Evolutionary conservation across 371 early-diverging fungal species (phyloP), one percentile per base, ranked within the genome.

Genomic region (Funneliformis caledonium): DNA sequence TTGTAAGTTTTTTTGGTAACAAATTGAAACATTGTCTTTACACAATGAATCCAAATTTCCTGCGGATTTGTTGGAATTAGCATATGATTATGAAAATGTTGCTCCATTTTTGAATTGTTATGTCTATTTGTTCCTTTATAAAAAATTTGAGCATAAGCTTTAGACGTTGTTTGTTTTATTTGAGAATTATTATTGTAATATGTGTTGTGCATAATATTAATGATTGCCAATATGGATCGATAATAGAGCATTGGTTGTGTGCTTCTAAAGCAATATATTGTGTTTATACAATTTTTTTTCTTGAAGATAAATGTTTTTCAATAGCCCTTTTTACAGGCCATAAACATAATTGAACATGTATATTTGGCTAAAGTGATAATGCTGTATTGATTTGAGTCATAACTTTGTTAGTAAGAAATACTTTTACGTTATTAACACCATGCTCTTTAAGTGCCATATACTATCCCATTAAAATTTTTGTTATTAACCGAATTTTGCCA

Each of bases 381-480:
- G 33, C 33, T 4, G 31, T n/a, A 74, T 74, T 74, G 6, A 74
- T 74, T 31, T 74, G 37, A 10, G 60, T n/a, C 10, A 74, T n/a
- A 33, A 56, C 59, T 74, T 74, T 72, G 14, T 72, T 4, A n/a
- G 72, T 72, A n/a, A 72, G 19, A 45, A 70, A 22, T 33, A 70
- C 11, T n/a, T 65, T 65, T 48, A 33, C n/a, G 2, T 22, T 33
- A 33, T 70, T 70, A 10, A 70, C 11, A 22, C 22, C 48, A 37
- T 37, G 42, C 19, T 47, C 43, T n/a, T 43, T 37, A 43, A 72
- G 47, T 43, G 72, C 72, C 6, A 11, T n/a, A 31, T 9, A 64
- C 8, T 16, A 22, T 26, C 22, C 37, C 5, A n/a, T 8, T 5
- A 22, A n/a, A 22, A 64, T 22, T 33, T 33, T 8, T n/a, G 37